phyloP scores from a whole-genome alignment of 345 rosid genomes.

The Eutrema heterophyllum region DNA sequence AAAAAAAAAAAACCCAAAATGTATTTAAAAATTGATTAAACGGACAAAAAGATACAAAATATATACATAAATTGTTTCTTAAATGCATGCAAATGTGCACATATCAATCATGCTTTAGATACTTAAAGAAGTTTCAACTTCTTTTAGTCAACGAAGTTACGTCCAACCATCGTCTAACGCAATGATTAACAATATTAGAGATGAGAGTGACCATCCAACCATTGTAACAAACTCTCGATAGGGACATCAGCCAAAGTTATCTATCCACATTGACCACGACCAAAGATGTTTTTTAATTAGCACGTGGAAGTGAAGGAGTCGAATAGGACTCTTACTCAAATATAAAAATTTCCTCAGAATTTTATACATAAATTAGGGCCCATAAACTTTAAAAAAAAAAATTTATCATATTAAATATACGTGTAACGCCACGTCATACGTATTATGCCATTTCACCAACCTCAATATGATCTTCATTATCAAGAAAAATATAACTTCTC shows the following conservation, averaged over 20 bases:
- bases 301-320: too few species aligned
- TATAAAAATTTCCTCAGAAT: too few species aligned
- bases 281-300: too few species aligned
- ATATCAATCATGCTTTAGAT: not conserved
- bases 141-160: not conserved
- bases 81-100: too few species aligned
- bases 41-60: too few species aligned
- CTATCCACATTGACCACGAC: not conserved
- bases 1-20: too few species aligned
- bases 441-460: constrained; percentile 25
- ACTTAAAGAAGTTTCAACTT: not conserved
- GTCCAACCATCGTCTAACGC: not conserved
- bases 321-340: too few species aligned
- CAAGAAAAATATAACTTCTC: not conserved
- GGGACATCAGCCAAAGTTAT: not conserved
- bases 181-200: not conserved
- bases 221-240: constrained; percentile 6
- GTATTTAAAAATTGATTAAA: too few species aligned
- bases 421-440: not conserved
- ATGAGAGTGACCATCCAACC: constrained; percentile 17
- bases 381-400: too few species aligned
- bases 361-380: too few species aligned
- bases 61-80: too few species aligned
- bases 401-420: not conserved
- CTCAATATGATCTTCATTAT: not conserved